A percentile compares a stretch with the other conserved stretches of the same genome.
Evolutionary conservation across 306 rosid species (phyloP).

Genomic region (Argentina anserina): DNA sequence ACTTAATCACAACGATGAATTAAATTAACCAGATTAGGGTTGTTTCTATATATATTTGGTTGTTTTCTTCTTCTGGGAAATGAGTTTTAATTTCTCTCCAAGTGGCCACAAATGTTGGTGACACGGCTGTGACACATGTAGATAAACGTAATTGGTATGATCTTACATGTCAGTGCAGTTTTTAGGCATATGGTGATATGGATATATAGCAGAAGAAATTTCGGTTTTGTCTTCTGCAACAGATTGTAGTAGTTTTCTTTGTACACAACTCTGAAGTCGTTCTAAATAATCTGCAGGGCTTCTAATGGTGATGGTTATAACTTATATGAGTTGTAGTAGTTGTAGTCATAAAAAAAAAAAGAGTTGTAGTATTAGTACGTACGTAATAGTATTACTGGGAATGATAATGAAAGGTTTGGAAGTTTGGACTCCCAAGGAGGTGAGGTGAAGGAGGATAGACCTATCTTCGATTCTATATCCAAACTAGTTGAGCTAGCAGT

Average conservation of each 20-base stretch:
- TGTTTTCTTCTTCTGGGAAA: not conserved
- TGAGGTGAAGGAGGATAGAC: conserved; percentile 17
- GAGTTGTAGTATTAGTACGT: no score
- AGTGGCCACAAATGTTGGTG: not conserved
- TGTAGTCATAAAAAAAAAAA: no score
- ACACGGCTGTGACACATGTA: not conserved
- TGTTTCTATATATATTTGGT: not conserved
- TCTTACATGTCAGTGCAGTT: not conserved
- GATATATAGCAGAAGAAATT: not conserved
- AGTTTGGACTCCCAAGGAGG: conserved; percentile 25
- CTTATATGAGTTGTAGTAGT: not conserved
- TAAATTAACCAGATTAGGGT: not conserved
- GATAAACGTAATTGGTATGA: not conserved
- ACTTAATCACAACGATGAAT: not conserved
- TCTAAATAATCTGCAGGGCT: not conserved
- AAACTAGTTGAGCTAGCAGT: conserved; percentile 7
- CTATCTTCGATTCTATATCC: conserved; percentile 20
- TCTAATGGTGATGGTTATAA: not conserved
- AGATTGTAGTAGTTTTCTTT: not conserved
- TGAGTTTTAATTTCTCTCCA: not conserved
- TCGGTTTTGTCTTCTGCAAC: not conserved
- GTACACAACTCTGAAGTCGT: not conserved
- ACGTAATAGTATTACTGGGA: no score
- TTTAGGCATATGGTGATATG: conserved; percentile 2
- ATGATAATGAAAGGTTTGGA: not conserved